Evolutionary conservation across 345 rosid species (phyloP).

Genomic region (Tarenaya hassleriana): DNA sequence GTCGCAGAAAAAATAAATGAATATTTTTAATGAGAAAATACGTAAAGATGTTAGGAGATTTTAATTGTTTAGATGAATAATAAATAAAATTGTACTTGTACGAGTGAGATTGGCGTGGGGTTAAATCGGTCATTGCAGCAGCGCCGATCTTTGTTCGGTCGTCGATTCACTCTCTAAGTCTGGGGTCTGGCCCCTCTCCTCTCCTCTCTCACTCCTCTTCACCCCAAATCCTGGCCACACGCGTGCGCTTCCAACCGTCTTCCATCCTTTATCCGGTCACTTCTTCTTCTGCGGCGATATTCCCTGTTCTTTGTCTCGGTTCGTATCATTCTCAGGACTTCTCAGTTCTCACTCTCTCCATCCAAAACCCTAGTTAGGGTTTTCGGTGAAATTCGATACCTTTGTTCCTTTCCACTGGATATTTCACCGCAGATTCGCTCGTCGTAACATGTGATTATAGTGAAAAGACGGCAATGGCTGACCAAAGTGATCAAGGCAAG

Average conservation of each 20-base stretch:
- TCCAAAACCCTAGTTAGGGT: constrained; percentile 38
- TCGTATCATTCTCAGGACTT: neutral
- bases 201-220: neutral
- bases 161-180: too few species aligned
- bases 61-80: too few species aligned
- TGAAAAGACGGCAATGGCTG: constrained; percentile 34
- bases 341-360: constrained; percentile 10
- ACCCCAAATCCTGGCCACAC: neutral
- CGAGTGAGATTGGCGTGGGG: too few species aligned
- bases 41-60: too few species aligned
- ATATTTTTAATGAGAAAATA: too few species aligned
- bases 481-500: constrained; percentile 41
- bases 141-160: too few species aligned
- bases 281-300: neutral
- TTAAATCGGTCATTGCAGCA: too few species aligned
- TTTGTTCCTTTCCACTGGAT: neutral
- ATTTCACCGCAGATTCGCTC: constrained; percentile 7
- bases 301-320: neutral
- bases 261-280: constrained; percentile 9
- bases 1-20: too few species aligned
- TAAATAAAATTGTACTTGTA: too few species aligned
- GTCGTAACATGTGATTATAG: constrained; percentile 31
- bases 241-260: constrained; percentile 10
- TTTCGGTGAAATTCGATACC: constrained; percentile 14
- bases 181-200: neutral